Conservation (phyloP, 2,329 filamentous ascomycete genomes). For the Ophiostoma ulmi region DNA sequence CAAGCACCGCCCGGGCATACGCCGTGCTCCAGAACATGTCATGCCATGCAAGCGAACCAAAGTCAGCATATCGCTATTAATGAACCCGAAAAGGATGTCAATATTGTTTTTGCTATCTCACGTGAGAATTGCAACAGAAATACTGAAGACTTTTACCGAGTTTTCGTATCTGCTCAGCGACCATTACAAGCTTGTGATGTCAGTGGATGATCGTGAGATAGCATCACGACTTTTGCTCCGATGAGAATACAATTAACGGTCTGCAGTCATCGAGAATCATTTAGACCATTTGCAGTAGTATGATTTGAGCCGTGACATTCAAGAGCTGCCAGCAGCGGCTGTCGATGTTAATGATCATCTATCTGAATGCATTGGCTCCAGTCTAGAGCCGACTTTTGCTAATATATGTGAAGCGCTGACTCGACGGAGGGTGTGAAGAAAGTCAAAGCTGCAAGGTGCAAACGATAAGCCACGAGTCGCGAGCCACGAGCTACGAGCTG, state of each 20-base stretch:
- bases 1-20: conserved; percentile 6
- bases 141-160: not conserved
- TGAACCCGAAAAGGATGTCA: not conserved
- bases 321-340: not conserved
- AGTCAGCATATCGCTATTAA: not conserved
- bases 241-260: not conserved
- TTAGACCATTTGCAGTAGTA: not conserved
- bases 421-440: no score
- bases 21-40: conserved; percentile 10
- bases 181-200: not conserved
- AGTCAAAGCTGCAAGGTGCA: no score
- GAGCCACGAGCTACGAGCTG: no score
- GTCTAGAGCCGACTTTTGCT: not conserved
- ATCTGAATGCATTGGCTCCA: not conserved
- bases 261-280: not conserved
- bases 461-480: no score
- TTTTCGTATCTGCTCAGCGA: not conserved
- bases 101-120: not conserved
- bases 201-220: not conserved
- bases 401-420: no score
- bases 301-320: not conserved
- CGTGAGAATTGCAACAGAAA: not conserved
- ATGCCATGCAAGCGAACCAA: conserved; percentile 8
- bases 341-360: not conserved
- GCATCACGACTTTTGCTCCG: not conserved